Evolutionary conservation across 768 basidiomycete genomes (phyloP).

Genomic region (Cystofilobasidium bisporidii): DNA sequence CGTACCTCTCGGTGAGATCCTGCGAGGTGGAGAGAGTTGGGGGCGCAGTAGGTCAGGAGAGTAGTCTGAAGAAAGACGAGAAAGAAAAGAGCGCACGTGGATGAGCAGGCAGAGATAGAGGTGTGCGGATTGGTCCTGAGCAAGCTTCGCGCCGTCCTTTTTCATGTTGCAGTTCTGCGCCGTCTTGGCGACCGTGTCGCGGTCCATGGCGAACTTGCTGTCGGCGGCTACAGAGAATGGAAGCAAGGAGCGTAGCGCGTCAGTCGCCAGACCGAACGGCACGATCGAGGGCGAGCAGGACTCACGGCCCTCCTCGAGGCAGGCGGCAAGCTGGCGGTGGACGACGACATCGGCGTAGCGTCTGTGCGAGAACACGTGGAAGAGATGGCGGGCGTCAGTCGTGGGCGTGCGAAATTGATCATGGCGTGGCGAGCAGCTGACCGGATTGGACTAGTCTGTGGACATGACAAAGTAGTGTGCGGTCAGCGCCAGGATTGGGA

Average conservation of each 20-base stretch:
- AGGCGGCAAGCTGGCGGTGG: conserved; percentile 89
- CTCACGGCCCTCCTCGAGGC: conserved; percentile 59
- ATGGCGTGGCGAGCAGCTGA: neutral
- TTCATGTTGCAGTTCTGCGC: conserved; percentile 98
- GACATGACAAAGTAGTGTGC: conserved; percentile 25
- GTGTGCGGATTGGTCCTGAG: conserved; percentile 93
- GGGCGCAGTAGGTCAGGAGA: too few species aligned
- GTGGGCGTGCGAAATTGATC: too few species aligned
- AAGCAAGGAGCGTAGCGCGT: neutral
- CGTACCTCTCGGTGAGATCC: conserved; percentile 87
- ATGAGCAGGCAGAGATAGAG: conserved; percentile 90
- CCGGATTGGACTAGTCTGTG: conserved; percentile 55
- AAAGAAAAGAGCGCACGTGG: conserved; percentile 39
- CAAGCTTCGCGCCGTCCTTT: conserved; percentile 75
- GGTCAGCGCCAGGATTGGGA: conserved; percentile 42
- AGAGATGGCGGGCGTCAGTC: neutral
- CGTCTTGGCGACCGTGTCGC: conserved; percentile 92
- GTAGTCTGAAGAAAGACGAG: too few species aligned
- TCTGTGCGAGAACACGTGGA: conserved; percentile 33
- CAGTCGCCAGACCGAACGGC: too few species aligned
- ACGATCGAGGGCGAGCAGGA: neutral
- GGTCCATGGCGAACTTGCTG: conserved; percentile 89
- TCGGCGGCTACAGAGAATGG: conserved; percentile 47
- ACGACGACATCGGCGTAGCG: conserved; percentile 90
- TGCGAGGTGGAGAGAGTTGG: neutral